These are phyloP conservation scores for Sugiyamaella sp. DNA, from an alignment of 1,139 yeast species.

Conservation along the genomic window DNA sequence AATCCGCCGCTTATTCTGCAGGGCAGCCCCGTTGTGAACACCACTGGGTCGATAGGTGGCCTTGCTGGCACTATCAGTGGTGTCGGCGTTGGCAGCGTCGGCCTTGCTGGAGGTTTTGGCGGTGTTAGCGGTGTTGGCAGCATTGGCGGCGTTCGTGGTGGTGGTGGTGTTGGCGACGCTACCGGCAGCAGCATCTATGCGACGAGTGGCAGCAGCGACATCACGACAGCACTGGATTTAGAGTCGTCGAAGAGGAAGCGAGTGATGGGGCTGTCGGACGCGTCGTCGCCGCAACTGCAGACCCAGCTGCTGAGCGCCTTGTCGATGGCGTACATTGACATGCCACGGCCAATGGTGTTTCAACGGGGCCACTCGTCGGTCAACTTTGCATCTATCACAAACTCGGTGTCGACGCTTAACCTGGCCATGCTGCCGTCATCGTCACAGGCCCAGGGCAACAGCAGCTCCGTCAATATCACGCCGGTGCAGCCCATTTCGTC, in stretches of 20 bases:
- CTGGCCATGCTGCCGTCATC: slow-evolving; percentile 24
- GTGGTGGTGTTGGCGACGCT: background rate
- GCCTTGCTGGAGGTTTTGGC: background rate
- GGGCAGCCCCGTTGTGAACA: slow-evolving; percentile 15
- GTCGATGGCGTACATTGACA: slow-evolving; percentile 38
- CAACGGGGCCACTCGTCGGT: slow-evolving; percentile 12
- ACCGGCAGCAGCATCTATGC: background rate
- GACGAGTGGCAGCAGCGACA: background rate
- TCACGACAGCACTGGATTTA: background rate
- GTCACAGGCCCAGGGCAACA: slow-evolving; percentile 4
- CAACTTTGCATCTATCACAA: slow-evolving; percentile 21
- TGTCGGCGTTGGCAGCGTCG: too few species aligned
- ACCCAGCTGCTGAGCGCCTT: slow-evolving; percentile 37
- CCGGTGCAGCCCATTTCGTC: slow-evolving; percentile 38
- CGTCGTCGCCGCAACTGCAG: slow-evolving; percentile 12
- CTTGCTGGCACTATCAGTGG: background rate
- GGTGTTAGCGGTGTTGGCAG: slow-evolving; percentile 1
- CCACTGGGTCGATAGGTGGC: background rate
- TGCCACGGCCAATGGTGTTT: slow-evolving; percentile 14
- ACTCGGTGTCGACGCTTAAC: slow-evolving; percentile 31
- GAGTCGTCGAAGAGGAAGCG: slow-evolving; percentile 6
- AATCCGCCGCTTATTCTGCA: slow-evolving; percentile 38
- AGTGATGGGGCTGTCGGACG: background rate
- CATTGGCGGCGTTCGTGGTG: too few species aligned
- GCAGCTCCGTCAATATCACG: slow-evolving; percentile 28